Evolutionary conservation across 2,329 filamentous ascomycete species (phyloP), one percentile per base, ranked within the genome.

Genomic region (Exutisphaerella laricina): DNA sequence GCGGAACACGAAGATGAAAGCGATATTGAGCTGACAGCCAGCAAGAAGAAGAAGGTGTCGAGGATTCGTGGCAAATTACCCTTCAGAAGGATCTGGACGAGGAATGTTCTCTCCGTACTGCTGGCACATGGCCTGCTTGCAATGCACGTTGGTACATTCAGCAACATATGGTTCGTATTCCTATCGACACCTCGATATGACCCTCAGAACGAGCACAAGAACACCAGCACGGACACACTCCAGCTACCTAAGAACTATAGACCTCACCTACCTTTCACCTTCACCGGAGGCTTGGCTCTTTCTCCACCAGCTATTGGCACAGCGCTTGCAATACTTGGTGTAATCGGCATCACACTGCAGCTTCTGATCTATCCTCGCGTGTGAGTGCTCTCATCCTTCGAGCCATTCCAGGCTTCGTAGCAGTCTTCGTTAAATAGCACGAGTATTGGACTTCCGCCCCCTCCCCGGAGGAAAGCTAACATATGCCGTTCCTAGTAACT

Each of bases 141-240:
- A 5, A 65, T 69, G 59, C 71, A 74, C 45, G 64, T 73, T 14
- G 69, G 71, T 4, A 70, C 68, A 1, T 73, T 73, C 62, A 71
- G 66, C 55, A 67, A 63, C 20, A 59, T 73, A 22, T 73, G 70
- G 68, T 73, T 71, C 51, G 66, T 72, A 39, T 73, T 70, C 51
- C 66, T 74, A 22, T 71, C 69, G 2, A 66, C 69, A 3, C 67
- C 69, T 2, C 65, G 70, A 28, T 71, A 63, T 50, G 58, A 67
- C 28, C 60, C 64, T 0, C 17, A 46, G 8, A 20, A n/a, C n/a
- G n/a, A 21, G 10, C 14, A 25, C 36, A 30, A 36, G 10, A 30
- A 40, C 4, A 22, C 10, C 12, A 10, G 12, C 17, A 20, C 48
- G 25, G 22, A 31, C 3, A 65, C 52, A 18, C 58, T 70, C 3